A percentile compares a stretch with the other conserved stretches of the same genome.
Conservation (phyloP, 2,329 filamentous ascomycete species). For the Talaromyces sp. region DNA sequence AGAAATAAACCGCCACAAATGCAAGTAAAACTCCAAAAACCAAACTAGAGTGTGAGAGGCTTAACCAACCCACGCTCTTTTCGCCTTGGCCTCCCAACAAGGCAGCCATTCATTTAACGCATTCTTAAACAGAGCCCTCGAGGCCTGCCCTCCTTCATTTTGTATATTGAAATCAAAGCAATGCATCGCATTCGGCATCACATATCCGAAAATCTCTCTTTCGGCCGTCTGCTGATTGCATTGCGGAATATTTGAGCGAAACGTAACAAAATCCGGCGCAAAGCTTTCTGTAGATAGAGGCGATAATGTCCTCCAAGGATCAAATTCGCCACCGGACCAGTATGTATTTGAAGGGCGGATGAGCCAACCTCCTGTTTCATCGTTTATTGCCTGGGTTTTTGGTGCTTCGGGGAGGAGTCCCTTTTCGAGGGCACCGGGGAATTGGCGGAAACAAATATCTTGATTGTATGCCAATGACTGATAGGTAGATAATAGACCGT, state of each 20-base stretch:
- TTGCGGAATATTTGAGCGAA: constrained; percentile 41
- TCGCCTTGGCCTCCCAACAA: constrained; percentile 34
- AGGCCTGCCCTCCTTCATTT: constrained; percentile 33
- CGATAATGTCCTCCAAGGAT: constrained; percentile 51
- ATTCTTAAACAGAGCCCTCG: constrained; percentile 34
- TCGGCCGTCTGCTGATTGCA: constrained; percentile 39
- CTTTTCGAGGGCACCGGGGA: constrained; percentile 40
- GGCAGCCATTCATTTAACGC: constrained; percentile 48
- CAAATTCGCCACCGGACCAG: constrained; percentile 50
- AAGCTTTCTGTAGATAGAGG: constrained; percentile 41
- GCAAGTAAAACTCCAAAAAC: not conserved
- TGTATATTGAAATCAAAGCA: constrained; percentile 46
- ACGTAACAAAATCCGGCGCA: constrained; percentile 35
- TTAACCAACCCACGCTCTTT: constrained; percentile 7
- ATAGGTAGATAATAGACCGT: constrained; percentile 47
- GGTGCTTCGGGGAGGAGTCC: constrained; percentile 44
- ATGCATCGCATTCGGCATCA: constrained; percentile 47
- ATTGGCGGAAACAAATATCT: constrained; percentile 48
- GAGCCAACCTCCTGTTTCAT: constrained; percentile 48
- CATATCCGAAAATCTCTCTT: constrained; percentile 48
- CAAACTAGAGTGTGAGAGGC: not conserved
- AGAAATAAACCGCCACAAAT: not conserved
- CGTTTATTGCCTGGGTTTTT: constrained; percentile 38
- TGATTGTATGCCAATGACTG: constrained; percentile 45
- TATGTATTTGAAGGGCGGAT: constrained; percentile 52